phyloP scores from a whole-genome alignment of 2,329 filamentous ascomycete species.

The Xylariales sp. region DNA sequence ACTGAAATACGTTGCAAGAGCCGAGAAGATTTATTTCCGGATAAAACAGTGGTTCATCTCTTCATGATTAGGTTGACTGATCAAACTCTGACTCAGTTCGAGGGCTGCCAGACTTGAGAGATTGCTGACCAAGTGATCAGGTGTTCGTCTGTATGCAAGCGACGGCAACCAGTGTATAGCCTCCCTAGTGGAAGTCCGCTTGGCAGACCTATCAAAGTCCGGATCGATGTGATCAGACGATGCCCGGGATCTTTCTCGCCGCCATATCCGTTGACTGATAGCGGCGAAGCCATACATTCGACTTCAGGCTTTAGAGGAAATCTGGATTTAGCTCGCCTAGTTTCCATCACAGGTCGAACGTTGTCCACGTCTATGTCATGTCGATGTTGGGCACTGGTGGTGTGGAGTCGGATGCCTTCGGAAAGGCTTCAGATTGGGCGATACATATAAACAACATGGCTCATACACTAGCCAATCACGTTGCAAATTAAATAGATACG shows the following conservation, averaged over 20 bases:
- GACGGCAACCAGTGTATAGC: background rate
- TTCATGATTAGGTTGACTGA: background rate
- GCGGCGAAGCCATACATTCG: too few relatives aligned
- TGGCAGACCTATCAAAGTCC: too few relatives aligned
- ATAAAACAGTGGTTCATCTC: background rate
- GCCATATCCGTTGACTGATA: too few relatives aligned
- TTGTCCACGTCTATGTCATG: slow-evolving; percentile 3
- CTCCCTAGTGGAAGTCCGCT: too few relatives aligned
- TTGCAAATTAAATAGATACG: too few relatives aligned
- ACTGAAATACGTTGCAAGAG: background rate
- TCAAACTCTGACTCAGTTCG: background rate
- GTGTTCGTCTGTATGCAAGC: background rate
- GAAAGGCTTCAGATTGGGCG: background rate
- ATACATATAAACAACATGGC: too few relatives aligned
- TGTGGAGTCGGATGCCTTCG: background rate
- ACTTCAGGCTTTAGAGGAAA: background rate
- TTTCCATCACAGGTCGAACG: background rate
- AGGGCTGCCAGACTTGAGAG: too few relatives aligned
- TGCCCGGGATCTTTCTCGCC: too few relatives aligned
- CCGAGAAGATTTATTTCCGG: background rate
- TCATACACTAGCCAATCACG: too few relatives aligned
- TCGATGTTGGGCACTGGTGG: background rate
- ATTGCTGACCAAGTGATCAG: too few relatives aligned
- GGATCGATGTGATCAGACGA: too few relatives aligned
- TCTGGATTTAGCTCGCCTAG: background rate